Conservation (phyloP, 2,329 filamentous ascomycete genomes). For the Ophiostoma angusticollis region DNA sequence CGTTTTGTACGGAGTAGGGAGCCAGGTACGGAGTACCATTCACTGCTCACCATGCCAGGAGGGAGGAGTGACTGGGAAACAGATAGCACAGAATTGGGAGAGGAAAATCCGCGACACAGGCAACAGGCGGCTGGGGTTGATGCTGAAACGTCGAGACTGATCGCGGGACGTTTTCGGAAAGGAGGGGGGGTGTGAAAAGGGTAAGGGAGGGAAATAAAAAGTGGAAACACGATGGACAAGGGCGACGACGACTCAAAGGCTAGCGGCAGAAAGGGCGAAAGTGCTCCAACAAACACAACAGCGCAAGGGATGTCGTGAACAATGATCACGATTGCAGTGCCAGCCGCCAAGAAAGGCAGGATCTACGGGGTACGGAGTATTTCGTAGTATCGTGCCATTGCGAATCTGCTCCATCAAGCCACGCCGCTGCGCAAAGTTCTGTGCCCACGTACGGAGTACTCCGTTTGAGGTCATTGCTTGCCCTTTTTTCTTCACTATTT, state of each 20-base stretch:
- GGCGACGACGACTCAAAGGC: no score
- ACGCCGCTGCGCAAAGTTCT: no score
- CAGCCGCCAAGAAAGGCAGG: no score
- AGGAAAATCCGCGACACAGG: constrained; percentile 19
- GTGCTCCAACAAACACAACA: no score
- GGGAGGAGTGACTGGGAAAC: not conserved
- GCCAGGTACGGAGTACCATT: constrained; percentile 2
- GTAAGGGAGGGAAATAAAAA: constrained; percentile 1
- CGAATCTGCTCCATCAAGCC: no score
- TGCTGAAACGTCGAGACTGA: constrained; percentile 20
- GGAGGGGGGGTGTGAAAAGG: constrained; percentile 2
- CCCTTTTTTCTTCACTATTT: not conserved
- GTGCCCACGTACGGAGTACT: not conserved
- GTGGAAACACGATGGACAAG: no score
- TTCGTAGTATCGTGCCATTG: no score
- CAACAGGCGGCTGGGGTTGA: constrained; percentile 5
- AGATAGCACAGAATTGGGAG: not conserved
- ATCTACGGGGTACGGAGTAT: no score
- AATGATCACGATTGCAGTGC: no score
- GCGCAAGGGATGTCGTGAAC: no score
- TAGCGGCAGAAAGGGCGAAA: no score
- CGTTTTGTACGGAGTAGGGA: constrained; percentile 4
- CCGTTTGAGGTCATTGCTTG: no score
- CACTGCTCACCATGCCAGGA: constrained; percentile 8
- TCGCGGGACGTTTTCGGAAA: constrained; percentile 7